Evolutionary conservation across 2,329 filamentous ascomycete genomes (phyloP).

Genomic region (Cryphonectria nitschkei): DNA sequence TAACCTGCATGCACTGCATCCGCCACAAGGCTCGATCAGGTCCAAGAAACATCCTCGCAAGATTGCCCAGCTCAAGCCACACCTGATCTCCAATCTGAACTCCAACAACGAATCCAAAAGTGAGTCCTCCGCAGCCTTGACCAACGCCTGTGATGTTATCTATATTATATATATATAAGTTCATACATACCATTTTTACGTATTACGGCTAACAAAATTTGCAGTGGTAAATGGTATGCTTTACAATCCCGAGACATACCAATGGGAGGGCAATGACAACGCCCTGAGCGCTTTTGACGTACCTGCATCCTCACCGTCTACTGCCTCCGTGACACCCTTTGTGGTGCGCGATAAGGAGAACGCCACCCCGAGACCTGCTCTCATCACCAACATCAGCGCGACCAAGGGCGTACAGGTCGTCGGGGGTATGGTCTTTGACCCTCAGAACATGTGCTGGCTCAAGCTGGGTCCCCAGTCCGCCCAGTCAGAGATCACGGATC

Average conservation of each 20-base stretch:
- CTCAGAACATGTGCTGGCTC: constrained; percentile 96
- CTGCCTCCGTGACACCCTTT: constrained; percentile 49
- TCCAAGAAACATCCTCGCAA: constrained; percentile 61
- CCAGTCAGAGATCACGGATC: constrained; percentile 56
- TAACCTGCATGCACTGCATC: constrained; percentile 49
- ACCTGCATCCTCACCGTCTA: constrained; percentile 58
- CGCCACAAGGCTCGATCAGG: constrained; percentile 48
- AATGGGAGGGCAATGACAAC: constrained; percentile 97
- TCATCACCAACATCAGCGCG: constrained; percentile 88
- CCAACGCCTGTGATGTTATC: background rate
- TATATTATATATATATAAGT: background rate
- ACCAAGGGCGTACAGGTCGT: constrained; percentile 90
- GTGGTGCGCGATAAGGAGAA: constrained; percentile 59
- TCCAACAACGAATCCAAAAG: constrained; percentile 77
- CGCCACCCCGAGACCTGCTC: constrained; percentile 68
- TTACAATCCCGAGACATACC: constrained; percentile 84
- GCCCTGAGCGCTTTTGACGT: constrained; percentile 77
- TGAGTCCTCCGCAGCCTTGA: constrained; percentile 49
- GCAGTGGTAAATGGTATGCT: constrained; percentile 91
- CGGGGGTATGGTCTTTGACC: constrained; percentile 98
- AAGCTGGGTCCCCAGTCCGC: constrained; percentile 64
- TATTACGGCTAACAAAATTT: constrained; percentile 13
- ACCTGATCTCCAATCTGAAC: constrained; percentile 84
- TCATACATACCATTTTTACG: too few relatives aligned
- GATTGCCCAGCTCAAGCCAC: constrained; percentile 71